Base-by-base conservation (phyloP, 345 rosid genomes). In the Hibiscus trionum region DNA sequence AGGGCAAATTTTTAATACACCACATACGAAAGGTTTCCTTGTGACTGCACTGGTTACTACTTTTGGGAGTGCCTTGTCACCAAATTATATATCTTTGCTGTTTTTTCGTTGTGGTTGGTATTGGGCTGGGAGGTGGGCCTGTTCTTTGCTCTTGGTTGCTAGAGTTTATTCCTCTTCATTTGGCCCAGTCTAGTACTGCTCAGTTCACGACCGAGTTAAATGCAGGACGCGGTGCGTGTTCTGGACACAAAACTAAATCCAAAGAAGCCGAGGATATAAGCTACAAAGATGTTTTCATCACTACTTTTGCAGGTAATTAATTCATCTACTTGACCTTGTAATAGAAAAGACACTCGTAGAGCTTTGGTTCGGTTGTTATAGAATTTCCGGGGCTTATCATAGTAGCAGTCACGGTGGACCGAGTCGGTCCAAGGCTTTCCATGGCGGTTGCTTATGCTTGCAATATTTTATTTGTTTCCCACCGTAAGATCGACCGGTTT, bases 281-380 rank as follows among this genome's bases (percentile, higher is more conserved):
- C 81, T 95, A 95, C 74, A 84, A 56, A 84, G 86, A 83, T 49
- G 93, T 92, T 57, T 90, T 92, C 75, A 88, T 95, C 11, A 82
- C 97, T 66, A 88, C 86, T 81, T 85, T 92, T 65, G 99, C 99
- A 74, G 99, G 99, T 89, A 31, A 31, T n/a, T n/a, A n/a, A n/a
- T 4, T n/a, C n/a, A n/a, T n/a, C n/a, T 37, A 7, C 42, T 5
- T 37, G 9, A 1, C n/a, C n/a, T n/a, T 6, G 6, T 37, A 9
- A 37, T 37, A 37, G 9, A n/a, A 37, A 3, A 37, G 7, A 37
- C 42, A 7, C 42, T 37, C 76, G 58, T 70, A 31, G n/a, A 59
- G 49, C 55, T 31, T 31, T 31, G 35, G 4, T 74, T 71, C 75
- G 72, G 53, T 75, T 74, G 21, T 31, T 47, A 17, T 55, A 95